These are phyloP conservation scores for Ramalina intermedia DNA, from an alignment of 495 filamentous ascomycete species.

Conservation along the genomic window DNA sequence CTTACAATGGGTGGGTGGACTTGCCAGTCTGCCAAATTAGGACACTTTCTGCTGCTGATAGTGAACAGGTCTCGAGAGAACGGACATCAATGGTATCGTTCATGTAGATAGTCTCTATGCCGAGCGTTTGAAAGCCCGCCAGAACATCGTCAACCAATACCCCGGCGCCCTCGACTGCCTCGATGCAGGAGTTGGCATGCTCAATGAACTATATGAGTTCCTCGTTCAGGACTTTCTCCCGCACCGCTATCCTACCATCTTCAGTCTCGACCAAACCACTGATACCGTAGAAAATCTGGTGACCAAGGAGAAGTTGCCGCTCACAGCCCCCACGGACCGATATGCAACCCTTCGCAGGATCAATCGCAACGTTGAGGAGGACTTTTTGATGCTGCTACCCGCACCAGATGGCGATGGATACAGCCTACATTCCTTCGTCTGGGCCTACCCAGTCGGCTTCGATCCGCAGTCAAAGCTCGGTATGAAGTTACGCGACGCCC, in stretches of 20 bases:
- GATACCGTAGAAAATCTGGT: slow-evolving; percentile 31
- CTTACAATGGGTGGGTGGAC: slow-evolving; percentile 51
- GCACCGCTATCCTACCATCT: slow-evolving; percentile 47
- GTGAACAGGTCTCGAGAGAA: slow-evolving; percentile 31
- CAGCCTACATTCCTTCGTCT: slow-evolving; percentile 48
- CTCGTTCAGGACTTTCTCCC: slow-evolving; percentile 49
- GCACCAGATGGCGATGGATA: slow-evolving; percentile 36
- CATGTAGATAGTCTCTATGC: slow-evolving; percentile 52
- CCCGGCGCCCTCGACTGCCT: slow-evolving; percentile 14
- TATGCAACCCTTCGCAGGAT: slow-evolving; percentile 32
- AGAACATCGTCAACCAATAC: slow-evolving; percentile 25
- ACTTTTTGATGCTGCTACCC: slow-evolving; percentile 59
- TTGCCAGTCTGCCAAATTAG: neutral
- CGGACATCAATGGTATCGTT: slow-evolving; percentile 46
- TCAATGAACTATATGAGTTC: slow-evolving; percentile 49
- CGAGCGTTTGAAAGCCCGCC: slow-evolving; percentile 35
- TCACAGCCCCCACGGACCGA: slow-evolving; percentile 10
- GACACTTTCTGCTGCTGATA: slow-evolving; percentile 6
- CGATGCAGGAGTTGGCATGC: slow-evolving; percentile 26
- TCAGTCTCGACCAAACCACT: slow-evolving; percentile 21
- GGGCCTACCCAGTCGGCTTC: slow-evolving; percentile 62
- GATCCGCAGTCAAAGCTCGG: slow-evolving; percentile 49
- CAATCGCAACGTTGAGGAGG: slow-evolving; percentile 50
- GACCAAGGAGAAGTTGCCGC: slow-evolving; percentile 20
- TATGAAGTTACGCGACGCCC: slow-evolving; percentile 46